Conservation (phyloP, 2,329 filamentous ascomycete species). For the Neopestalotiopsis clavispora region DNA sequence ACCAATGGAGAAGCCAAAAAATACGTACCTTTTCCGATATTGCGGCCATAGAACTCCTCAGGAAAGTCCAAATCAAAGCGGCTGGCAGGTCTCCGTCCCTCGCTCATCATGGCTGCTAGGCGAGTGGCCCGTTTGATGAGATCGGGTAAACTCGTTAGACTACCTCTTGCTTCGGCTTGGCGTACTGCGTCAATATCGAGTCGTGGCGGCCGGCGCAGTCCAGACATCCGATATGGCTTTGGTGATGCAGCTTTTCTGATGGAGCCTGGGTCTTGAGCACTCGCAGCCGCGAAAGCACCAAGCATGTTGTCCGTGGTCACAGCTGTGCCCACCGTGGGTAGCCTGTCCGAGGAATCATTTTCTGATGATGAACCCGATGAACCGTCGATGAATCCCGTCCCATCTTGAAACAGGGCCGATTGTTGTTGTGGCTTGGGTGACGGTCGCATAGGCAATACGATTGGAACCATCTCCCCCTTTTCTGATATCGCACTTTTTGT, state of each 20-base stretch:
- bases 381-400: slow-evolving; percentile 51
- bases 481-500: slow-evolving; percentile 40
- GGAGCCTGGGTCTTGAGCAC: slow-evolving; percentile 46
- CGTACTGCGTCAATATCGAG: slow-evolving; percentile 83
- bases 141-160: slow-evolving; percentile 89
- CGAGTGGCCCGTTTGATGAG: slow-evolving; percentile 87
- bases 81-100: slow-evolving; percentile 70
- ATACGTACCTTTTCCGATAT: slow-evolving; percentile 43
- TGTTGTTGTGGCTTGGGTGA: slow-evolving; percentile 45
- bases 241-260: slow-evolving; percentile 32
- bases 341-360: slow-evolving; percentile 35
- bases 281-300: slow-evolving; percentile 55
- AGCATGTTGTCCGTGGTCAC: slow-evolving; percentile 53
- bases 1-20: not conserved
- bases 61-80: slow-evolving; percentile 59
- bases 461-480: slow-evolving; percentile 27
- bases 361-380: slow-evolving; percentile 52
- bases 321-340: slow-evolving; percentile 28
- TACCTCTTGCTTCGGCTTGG: slow-evolving; percentile 82
- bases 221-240: slow-evolving; percentile 53
- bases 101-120: slow-evolving; percentile 86
- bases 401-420: slow-evolving; percentile 30
- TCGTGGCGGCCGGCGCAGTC: slow-evolving; percentile 69
- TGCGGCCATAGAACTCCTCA: slow-evolving; percentile 45
- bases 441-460: slow-evolving; percentile 20